Evolutionary conservation across 2,329 filamentous ascomycete genomes (phyloP), one percentile per base, ranked within the genome.

Genomic region (Sporothrix humicola): DNA sequence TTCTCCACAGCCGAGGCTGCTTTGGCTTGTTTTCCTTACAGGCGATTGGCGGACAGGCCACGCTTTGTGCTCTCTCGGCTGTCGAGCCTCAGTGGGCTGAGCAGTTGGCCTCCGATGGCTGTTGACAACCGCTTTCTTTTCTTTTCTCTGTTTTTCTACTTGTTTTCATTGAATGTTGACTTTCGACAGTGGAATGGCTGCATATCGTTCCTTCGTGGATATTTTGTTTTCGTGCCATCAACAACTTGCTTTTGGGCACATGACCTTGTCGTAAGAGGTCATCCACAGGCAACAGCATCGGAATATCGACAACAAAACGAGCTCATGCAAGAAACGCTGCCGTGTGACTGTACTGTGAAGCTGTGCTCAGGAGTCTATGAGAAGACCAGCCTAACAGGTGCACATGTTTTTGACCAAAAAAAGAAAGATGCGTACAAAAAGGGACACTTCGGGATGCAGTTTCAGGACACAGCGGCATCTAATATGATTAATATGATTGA

Each of bases 1-100:
- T 61, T 17, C 70, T 72, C 56, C 70, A 46, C 70, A 23, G 59
- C 70, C 59, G 48, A 72, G 70, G 70, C 70, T 46, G 58, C 37
- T 31, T 54, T 65, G 42, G 7, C 37, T 26, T 12, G 20, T 8
- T 54, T 54, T 17, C 17, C n/a, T 17, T 50, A 69, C 13, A n/a
- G 23, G 17, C 15, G 31, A 23, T 23, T 15, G 48, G 46, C 37
- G 1, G 37, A 20, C 61, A 66, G 15, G 61, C 6, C 61, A 15
- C 37, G 1, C 31, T 63, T 3, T 7, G 7, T 2, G 31, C 31
- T 37, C 31, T 37, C 31, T 37, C 2, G 31, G 31, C 4, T 37
- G 3, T 26, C 23, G 3, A 26, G 54, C 12, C 46, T 50, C 52
- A 54, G 10, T 58, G 42, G 23, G 46, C 44, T 50, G 63, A 66